Conservation (phyloP, 768 basidiomycete species). For the Psilocybe azurescens region DNA sequence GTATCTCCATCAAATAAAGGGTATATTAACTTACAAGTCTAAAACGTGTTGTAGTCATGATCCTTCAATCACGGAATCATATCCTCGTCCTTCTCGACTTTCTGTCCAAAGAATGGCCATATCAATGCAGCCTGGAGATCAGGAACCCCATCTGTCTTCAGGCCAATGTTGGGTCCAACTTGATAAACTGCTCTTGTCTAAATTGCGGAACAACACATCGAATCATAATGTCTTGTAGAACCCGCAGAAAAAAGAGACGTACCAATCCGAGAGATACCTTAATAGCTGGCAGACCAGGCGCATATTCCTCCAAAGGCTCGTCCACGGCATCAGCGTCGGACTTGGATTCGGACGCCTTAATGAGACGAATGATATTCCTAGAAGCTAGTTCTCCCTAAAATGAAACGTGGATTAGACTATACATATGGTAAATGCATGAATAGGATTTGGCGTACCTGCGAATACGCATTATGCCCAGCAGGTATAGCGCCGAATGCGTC, state of each 20-base stretch:
- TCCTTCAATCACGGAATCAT: conserved; percentile 23
- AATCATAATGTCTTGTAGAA: not conserved
- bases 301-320: conserved; percentile 48
- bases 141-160: conserved; percentile 46
- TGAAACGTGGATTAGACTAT: not conserved
- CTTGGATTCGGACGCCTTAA: conserved; percentile 26
- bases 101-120: conserved; percentile 52
- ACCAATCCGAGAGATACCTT: conserved; percentile 68
- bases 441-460: conserved; percentile 38
- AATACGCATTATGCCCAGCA: conserved; percentile 62
- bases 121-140: conserved; percentile 53
- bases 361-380: conserved; percentile 54
- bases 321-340: conserved; percentile 3
- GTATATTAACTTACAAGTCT: not conserved
- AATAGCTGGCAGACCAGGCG: conserved; percentile 55
- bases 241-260: conserved; percentile 23
- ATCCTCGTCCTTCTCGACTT: conserved; percentile 41
- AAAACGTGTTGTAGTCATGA: not conserved
- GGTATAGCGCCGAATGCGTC: conserved; percentile 69
- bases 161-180: conserved; percentile 47
- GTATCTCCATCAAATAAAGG: no score
- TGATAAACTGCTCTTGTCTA: conserved; percentile 53
- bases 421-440: not conserved
- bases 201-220: not conserved
- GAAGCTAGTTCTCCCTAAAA: conserved; percentile 54